Base-by-base conservation (phyloP, 495 filamentous ascomycete species). In the Penicillium nucicola region DNA sequence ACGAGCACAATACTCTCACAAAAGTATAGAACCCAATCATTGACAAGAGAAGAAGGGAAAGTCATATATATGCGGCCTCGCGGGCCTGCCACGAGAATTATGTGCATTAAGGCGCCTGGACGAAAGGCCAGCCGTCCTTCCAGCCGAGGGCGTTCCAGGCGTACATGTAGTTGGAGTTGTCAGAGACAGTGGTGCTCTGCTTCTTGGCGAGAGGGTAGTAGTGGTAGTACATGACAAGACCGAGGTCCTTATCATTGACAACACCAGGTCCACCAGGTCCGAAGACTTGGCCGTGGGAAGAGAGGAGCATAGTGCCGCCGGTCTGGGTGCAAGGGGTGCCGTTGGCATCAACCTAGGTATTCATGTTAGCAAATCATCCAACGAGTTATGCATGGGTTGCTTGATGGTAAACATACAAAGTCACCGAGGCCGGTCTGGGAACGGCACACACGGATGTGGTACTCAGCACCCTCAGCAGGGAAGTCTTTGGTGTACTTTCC, bases 221-320 rank as follows among this genome's bases (percentile, higher is more conserved):
- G 62, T 89, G 85, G 60, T 89, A 89, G 60, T 88, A 88, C n/a
- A 89, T 72, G 6, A 88, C 74, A 22, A 76, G 60, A 0, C 75
- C 74, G 5, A 70, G 57, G n/a, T 60, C 55, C 4, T 64, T 61
- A 59, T 79, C 77, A 31, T 66, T 65, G 32, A 75, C 61, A 10
- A 81, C 63, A 28, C 76, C 78, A 57, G 86, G 82, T 15, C 87
- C 87, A 33, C 87, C 87, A 5, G 87, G 86, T 3, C 77, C 87
- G 57, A 88, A 91, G 5, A 86, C 77, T 44, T 74, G 76, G 5
- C 69, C 81, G 48, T 88, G 83, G 11, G 72, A 78, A n/a, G 73
- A 73, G 0, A 89, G 72, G 6, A 89, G 74, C 3, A 78, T 72
- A 0, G 80, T 85, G 0, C 87, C 87, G 9, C 87, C 87, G 15